Conservation (phyloP, 148 eudicot species). For the Camellia lanceoleosa region DNA sequence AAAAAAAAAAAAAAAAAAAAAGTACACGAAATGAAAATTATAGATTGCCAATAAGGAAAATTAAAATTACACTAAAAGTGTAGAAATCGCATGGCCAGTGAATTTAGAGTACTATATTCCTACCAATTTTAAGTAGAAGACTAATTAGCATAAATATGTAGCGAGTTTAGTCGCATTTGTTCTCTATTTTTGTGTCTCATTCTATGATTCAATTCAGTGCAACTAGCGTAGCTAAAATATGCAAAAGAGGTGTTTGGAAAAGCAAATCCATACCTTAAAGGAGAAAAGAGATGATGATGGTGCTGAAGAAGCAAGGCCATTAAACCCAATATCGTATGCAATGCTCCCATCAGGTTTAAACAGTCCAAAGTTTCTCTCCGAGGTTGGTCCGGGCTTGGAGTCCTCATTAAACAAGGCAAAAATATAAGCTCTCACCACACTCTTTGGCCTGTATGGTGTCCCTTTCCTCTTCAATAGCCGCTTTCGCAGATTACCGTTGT, state of each 20-base stretch:
- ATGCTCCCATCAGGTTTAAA: constrained; percentile 82
- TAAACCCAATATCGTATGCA: constrained; percentile 70
- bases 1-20: not conserved
- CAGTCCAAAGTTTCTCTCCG: constrained; percentile 85
- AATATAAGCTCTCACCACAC: constrained; percentile 54
- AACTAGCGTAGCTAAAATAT: not conserved
- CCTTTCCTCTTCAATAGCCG: constrained; percentile 66
- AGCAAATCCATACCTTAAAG: constrained; percentile 27
- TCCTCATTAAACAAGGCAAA: constrained; percentile 84
- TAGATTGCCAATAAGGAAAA: too few relatives aligned
- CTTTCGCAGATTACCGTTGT: constrained; percentile 57
- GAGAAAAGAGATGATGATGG: constrained; percentile 38
- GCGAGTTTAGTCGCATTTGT: too few relatives aligned
- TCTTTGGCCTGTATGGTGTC: constrained; percentile 70
- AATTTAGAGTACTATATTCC: too few relatives aligned
- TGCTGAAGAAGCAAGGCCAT: constrained; percentile 60
- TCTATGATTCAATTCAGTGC: too few relatives aligned
- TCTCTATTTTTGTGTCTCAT: too few relatives aligned
- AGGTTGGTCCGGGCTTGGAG: constrained; percentile 82
- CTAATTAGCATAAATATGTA: too few relatives aligned
- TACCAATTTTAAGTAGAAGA: too few relatives aligned
- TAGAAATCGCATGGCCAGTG: too few relatives aligned
- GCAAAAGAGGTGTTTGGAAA: not conserved
- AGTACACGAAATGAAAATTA: too few relatives aligned
- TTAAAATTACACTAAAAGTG: too few relatives aligned